Base-by-base conservation (phyloP, 208 protist species). In the Angomonas ambiguus region DNA sequence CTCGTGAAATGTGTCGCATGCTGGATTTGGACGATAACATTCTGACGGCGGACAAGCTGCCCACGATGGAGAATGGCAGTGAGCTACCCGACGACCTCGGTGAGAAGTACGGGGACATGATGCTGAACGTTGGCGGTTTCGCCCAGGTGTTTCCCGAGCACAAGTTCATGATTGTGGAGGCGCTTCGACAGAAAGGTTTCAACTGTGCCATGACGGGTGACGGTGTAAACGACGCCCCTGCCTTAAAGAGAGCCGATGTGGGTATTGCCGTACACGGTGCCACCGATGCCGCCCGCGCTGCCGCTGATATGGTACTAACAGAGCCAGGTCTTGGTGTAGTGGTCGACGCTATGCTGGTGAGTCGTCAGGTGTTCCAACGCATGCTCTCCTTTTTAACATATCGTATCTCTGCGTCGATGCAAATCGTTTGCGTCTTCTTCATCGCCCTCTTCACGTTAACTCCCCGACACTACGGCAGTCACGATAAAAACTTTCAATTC, bases 171-270 rank as follows among this genome's bases (percentile, higher is more conserved):
- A 97, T 98, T 76, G 94, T 98, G 1, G 77, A 96, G 69, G 66
- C 83, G 24, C 84, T 98, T 42, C 93, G 97, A 63, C 79, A 95
- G 62, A 65, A 74, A 16, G 86, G 89, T 28, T 91, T 94, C 75
- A 89, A 93, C 20, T 86, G 92, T 30, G 96, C 94, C 61, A 98
- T 99, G 97, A 98, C 96, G 51, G 98, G 97, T 63, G 98, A 99
- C 82, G 98, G 97, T 61, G 94, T 98, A 1, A 98, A 98, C 77
- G 97, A 98, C 76, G 88, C 96, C 22, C 96, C 96, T 49, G 94
- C 97, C 18, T 69, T 99, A 45, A 98, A 98, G 79, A 80, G 87
- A 49, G 92, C 97, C n/a, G 83, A 99, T 82, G 92, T 98, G 59
- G 96, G 96, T 53, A 94, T 99, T 81, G 96, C 97, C 53, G 95